Conservation (phyloP, 2,329 filamentous ascomycete species). For the Arthrobotrys pseudoclavata region DNA sequence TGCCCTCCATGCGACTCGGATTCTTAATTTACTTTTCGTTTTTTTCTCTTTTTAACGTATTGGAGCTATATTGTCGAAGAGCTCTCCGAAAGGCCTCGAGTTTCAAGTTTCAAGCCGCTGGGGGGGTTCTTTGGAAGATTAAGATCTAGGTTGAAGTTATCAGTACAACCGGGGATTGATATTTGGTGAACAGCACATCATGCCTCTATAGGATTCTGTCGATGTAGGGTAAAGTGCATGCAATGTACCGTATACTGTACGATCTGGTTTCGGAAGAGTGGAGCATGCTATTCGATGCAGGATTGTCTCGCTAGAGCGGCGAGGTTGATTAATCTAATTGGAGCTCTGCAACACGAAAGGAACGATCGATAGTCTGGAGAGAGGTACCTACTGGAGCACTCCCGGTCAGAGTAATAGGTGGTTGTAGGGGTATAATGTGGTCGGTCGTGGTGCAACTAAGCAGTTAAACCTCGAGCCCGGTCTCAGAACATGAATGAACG, state of each 20-base stretch:
- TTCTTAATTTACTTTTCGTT: slow-evolving; percentile 8
- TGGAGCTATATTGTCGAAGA: background rate
- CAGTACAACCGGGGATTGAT: too few species aligned
- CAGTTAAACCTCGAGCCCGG: background rate
- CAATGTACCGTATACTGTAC: background rate
- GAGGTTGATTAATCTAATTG: background rate
- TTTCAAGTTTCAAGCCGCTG: slow-evolving; percentile 12
- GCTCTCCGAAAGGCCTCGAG: background rate
- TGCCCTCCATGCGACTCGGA: background rate
- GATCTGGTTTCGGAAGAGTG: slow-evolving; percentile 2
- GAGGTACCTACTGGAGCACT: background rate
- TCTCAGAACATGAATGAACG: background rate
- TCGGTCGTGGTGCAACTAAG: too few species aligned
- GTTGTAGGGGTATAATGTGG: background rate
- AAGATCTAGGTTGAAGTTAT: background rate
- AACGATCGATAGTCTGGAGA: background rate
- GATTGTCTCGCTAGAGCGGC: background rate
- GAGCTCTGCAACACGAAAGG: background rate
- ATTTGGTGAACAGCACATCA: slow-evolving; percentile 46
- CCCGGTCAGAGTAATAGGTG: background rate
- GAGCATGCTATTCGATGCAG: slow-evolving; percentile 1
- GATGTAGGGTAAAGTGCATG: background rate
- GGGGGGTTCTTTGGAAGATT: background rate
- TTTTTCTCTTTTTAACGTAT: background rate
- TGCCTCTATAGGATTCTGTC: slow-evolving; percentile 30